phyloP scores from a whole-genome alignment of 257 asterid genomes.

The Thymus quinquecostatus region DNA sequence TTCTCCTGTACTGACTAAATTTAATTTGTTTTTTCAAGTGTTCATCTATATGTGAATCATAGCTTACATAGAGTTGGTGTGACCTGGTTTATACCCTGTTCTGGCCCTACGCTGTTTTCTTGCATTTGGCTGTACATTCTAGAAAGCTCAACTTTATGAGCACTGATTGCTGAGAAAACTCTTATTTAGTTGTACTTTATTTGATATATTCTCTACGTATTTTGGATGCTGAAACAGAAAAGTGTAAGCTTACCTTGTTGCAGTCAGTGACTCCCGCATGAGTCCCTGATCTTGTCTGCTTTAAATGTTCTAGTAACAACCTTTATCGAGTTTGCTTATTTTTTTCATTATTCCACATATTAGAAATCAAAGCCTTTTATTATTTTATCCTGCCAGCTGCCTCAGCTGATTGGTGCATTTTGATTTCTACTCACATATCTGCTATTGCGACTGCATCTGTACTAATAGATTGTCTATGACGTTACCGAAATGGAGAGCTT shows the following conservation, averaged over 20 bases:
- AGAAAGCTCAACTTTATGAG: constrained; percentile 5
- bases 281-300: constrained; percentile 16
- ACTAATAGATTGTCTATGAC: constrained; percentile 82
- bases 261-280: not conserved
- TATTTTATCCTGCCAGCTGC: not conserved
- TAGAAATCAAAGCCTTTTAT: not conserved
- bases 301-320: not conserved
- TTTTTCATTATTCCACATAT: constrained; percentile 13
- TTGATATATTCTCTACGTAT: not conserved
- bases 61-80: not conserved
- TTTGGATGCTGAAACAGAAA: constrained; percentile 7
- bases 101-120: not conserved
- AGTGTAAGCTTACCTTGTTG: not conserved
- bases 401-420: not conserved
- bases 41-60: not conserved
- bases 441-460: constrained; percentile 26
- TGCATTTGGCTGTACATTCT: not conserved
- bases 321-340: not conserved
- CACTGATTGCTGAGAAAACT: not conserved
- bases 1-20: not conserved
- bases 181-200: not conserved
- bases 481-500: constrained; percentile 98
- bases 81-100: constrained; percentile 1
- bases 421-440: constrained; percentile 8
- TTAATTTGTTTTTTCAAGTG: not conserved